Conservation (phyloP, 352 stramenopile species). For the Thraustochytrium sp. region DNA sequence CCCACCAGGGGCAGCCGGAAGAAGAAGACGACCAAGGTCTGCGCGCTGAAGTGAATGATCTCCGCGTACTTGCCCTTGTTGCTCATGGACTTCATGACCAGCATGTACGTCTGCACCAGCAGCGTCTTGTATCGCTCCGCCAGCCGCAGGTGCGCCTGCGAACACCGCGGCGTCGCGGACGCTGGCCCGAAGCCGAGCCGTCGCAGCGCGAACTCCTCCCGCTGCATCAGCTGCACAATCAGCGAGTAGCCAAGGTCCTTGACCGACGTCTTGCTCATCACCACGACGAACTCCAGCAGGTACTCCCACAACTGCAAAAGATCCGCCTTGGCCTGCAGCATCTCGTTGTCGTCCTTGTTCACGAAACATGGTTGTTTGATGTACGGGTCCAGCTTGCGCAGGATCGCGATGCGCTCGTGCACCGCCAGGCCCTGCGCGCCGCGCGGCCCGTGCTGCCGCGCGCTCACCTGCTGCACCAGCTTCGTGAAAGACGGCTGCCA, state of each 20-base stretch:
- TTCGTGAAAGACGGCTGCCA: conserved; percentile 20
- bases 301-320: conserved; percentile 38
- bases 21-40: conserved; percentile 35
- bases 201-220: conserved; percentile 20
- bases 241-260: conserved; percentile 25
- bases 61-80: conserved; percentile 33
- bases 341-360: conserved; percentile 39
- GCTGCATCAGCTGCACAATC: conserved; percentile 36
- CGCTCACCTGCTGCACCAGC: conserved; percentile 28
- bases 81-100: conserved; percentile 42
- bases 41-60: conserved; percentile 41
- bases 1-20: conserved; percentile 31
- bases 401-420: conserved; percentile 19
- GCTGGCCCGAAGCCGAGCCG: conserved; percentile 1
- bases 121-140: conserved; percentile 8
- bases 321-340: conserved; percentile 26
- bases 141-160: background rate
- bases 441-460: background rate
- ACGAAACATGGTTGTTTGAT: conserved; percentile 6
- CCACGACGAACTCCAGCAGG: conserved; percentile 29
- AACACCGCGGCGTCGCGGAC: background rate
- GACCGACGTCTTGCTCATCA: conserved; percentile 18
- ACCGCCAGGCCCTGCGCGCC: background rate
- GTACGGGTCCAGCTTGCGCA: conserved; percentile 35
- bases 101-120: conserved; percentile 14